Evolutionary conservation across 2,329 filamentous ascomycete species (phyloP).

Genomic region (Epicoccum sorghinum): DNA sequence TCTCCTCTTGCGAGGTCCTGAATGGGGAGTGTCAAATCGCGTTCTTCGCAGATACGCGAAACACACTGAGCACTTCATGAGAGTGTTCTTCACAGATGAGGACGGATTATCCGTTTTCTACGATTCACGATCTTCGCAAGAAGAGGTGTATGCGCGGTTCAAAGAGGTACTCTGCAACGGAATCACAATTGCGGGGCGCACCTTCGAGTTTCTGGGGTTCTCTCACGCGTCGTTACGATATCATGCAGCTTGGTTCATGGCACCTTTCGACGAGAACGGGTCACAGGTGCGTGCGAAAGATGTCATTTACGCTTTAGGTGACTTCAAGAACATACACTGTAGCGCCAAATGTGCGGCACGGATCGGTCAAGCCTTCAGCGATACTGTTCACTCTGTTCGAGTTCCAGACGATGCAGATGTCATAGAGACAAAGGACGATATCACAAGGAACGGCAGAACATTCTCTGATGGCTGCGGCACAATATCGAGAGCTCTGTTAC

Average conservation of each 20-base stretch:
- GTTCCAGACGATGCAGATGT: slow-evolving; percentile 56
- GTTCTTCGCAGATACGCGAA: slow-evolving; percentile 35
- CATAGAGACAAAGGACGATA: slow-evolving; percentile 55
- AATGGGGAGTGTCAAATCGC: slow-evolving; percentile 62
- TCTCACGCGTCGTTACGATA: slow-evolving; percentile 40
- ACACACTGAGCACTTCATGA: slow-evolving; percentile 43
- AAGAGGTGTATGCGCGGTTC: slow-evolving; percentile 56
- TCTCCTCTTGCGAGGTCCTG: slow-evolving; percentile 53
- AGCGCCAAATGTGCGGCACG: slow-evolving; percentile 65
- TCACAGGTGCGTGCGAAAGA: slow-evolving; percentile 62
- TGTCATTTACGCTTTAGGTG: slow-evolving; percentile 50
- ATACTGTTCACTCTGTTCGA: slow-evolving; percentile 72
- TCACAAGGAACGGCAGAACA: slow-evolving; percentile 61
- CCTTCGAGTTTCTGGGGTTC: slow-evolving; percentile 43
- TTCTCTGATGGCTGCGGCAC: slow-evolving; percentile 85
- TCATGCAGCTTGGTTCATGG: slow-evolving; percentile 44
- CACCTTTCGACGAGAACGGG: slow-evolving; percentile 31
- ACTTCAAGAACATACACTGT: slow-evolving; percentile 56
- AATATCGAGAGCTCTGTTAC: slow-evolving; percentile 66
- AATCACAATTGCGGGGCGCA: slow-evolving; percentile 51
- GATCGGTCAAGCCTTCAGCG: slow-evolving; percentile 75
- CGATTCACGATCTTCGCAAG: slow-evolving; percentile 51
- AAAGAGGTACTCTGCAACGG: slow-evolving; percentile 63
- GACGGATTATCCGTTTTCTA: slow-evolving; percentile 68
- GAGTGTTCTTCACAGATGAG: slow-evolving; percentile 77